A percentile compares a stretch with the other conserved stretches of the same genome.
Conservation (phyloP, 1,284 basidiomycete species). For the Boletellus sp. region DNA sequence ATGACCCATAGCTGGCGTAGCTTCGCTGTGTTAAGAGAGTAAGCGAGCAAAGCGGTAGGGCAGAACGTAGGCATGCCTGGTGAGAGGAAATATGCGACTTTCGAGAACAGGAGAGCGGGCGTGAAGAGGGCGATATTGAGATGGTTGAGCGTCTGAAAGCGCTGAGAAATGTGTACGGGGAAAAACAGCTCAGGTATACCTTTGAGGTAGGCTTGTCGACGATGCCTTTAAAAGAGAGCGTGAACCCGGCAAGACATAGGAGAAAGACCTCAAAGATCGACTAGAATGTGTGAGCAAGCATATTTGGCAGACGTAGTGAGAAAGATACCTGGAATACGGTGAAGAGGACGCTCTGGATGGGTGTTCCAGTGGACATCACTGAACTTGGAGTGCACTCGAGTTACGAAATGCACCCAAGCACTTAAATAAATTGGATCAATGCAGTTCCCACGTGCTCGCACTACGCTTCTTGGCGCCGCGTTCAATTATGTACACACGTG, state of each 20-base stretch:
- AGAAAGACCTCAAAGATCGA: constrained; percentile 89
- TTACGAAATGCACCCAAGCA: no score
- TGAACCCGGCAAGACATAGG: constrained; percentile 82
- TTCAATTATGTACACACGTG: constrained; percentile 6
- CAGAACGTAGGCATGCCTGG: constrained; percentile 45
- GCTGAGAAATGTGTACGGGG: background rate
- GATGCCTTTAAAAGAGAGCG: constrained; percentile 75
- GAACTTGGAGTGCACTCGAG: no score
- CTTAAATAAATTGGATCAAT: no score
- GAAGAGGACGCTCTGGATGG: constrained; percentile 18
- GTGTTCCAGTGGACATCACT: background rate
- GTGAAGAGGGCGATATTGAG: constrained; percentile 90
- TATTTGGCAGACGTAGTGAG: background rate
- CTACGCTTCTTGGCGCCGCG: no score
- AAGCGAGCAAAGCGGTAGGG: background rate
- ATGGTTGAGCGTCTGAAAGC: constrained; percentile 64
- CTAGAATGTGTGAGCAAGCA: constrained; percentile 37
- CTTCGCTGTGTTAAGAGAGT: constrained; percentile 48
- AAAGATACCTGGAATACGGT: constrained; percentile 26
- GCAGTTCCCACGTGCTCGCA: no score
- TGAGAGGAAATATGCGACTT: constrained; percentile 81
- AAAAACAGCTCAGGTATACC: constrained; percentile 35
- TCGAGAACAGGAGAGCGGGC: constrained; percentile 88
- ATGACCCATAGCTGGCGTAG: constrained; percentile 89
- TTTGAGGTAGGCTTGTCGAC: constrained; percentile 90